These are phyloP conservation scores for Dactylorhiza incarnata DNA, from an alignment of 106 monocot genomes.

Conservation along the genomic window DNA sequence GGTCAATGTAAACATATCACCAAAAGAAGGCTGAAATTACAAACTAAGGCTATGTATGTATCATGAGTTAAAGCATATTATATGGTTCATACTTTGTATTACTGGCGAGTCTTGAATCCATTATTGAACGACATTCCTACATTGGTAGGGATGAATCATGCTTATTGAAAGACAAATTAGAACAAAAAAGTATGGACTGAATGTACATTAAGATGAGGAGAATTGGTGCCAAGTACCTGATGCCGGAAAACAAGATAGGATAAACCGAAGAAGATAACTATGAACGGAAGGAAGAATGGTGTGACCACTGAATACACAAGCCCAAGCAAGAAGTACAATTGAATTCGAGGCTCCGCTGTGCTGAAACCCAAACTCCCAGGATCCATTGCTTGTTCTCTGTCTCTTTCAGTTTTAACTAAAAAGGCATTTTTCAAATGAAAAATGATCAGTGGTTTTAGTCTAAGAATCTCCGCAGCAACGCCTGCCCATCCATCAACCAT, in stretches of 20 bases:
- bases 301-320: conserved; percentile 83
- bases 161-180: background rate
- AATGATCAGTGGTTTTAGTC: conserved; percentile 71
- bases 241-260: conserved; percentile 80
- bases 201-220: background rate
- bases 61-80: too few species aligned
- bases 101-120: too few species aligned
- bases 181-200: background rate
- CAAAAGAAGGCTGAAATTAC: too few species aligned
- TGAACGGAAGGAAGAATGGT: conserved; percentile 84
- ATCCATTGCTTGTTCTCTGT: conserved; percentile 88
- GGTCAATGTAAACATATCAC: too few species aligned
- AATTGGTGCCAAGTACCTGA: conserved; percentile 39
- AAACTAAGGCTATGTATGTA: too few species aligned
- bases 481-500: conserved; percentile 99
- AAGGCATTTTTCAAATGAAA: conserved; percentile 81
- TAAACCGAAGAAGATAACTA: conserved; percentile 67
- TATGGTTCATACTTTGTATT: too few species aligned
- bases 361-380: conserved; percentile 80
- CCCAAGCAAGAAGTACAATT: conserved; percentile 92
- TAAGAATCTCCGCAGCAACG: conserved; percentile 80
- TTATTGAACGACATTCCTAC: too few species aligned
- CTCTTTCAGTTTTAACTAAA: conserved; percentile 82
- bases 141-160: background rate
- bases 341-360: conserved; percentile 72